A percentile compares a stretch with the other conserved stretches of the same genome.
phyloP scores from a whole-genome alignment of 169 alveolate species.

The Plasmodium cynomolgi region DNA sequence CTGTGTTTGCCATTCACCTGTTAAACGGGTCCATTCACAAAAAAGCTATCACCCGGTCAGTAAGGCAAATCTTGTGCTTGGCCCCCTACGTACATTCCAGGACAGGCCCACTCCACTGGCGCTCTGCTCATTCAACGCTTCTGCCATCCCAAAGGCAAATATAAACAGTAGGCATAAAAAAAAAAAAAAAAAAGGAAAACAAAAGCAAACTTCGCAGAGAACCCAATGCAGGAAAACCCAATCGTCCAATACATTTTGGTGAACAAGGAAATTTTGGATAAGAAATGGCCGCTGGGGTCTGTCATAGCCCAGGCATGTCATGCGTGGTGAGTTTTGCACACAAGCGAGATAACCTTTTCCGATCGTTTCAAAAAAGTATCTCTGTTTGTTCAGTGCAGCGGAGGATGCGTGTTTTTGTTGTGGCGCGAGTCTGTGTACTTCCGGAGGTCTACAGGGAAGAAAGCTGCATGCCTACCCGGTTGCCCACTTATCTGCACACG shows the following conservation, averaged over 20 bases:
- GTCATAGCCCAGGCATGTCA: constrained; percentile 82
- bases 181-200: not conserved
- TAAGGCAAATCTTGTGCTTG: not conserved
- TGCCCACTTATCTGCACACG: not conserved
- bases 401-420: not conserved
- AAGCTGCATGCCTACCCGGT: not conserved
- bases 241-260: constrained; percentile 62
- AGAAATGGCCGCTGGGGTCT: constrained; percentile 79
- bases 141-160: not conserved
- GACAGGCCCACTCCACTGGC: not conserved
- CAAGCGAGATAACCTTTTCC: not conserved
- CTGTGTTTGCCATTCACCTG: not conserved
- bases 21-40: not conserved
- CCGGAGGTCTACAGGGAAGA: not conserved
- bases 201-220: not conserved
- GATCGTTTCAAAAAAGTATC: not conserved
- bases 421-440: not conserved
- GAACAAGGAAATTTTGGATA: constrained; percentile 77
- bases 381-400: not conserved
- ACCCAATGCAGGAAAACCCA: constrained; percentile 50
- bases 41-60: not conserved
- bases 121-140: not conserved
- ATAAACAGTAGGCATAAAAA: not conserved
- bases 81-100: not conserved
- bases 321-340: constrained; percentile 76